Conservation (phyloP, 179 eudicot species). For the Beta macrorhiza region DNA sequence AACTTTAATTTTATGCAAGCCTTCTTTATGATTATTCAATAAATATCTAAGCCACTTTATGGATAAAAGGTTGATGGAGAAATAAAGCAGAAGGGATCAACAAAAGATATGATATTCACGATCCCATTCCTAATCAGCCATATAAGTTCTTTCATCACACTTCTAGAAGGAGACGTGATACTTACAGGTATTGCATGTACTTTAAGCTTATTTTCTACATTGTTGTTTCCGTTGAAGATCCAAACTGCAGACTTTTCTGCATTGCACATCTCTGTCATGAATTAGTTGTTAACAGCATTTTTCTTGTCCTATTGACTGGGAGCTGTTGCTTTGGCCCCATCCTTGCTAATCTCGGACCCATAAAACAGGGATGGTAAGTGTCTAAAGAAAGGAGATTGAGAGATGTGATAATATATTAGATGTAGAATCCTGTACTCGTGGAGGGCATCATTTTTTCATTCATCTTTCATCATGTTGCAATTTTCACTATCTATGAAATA, state of each 20-base stretch:
- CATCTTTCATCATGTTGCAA: too few relatives aligned
- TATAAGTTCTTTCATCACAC: slow-evolving; percentile 86
- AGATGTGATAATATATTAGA: too few relatives aligned
- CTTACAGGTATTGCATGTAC: slow-evolving; percentile 59
- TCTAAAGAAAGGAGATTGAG: too few relatives aligned
- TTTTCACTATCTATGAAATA: too few relatives aligned
- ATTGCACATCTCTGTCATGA: not conserved
- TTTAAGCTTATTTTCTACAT: not conserved
- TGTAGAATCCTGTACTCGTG: too few relatives aligned
- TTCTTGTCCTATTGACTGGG: not conserved
- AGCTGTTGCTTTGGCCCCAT: not conserved
- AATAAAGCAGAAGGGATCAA: slow-evolving; percentile 81
- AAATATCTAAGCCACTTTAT: slow-evolving; percentile 13
- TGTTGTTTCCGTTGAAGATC: not conserved
- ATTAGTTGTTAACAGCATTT: not conserved
- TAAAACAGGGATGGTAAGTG: too few relatives aligned
- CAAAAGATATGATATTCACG: slow-evolving; percentile 85
- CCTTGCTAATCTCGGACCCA: too few relatives aligned
- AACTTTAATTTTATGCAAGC: not conserved
- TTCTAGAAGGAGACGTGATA: slow-evolving; percentile 94
- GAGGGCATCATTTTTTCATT: too few relatives aligned
- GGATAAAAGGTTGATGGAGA: slow-evolving; percentile 81
- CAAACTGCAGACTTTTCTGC: not conserved
- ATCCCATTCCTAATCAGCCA: slow-evolving; percentile 90
- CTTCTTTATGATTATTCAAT: not conserved